A percentile compares a stretch with the other conserved stretches of the same genome.
These are phyloP conservation scores for Pyrenophora tritici-repentis DNA, from an alignment of 2,329 filamentous ascomycete genomes.

Conservation along the genomic window DNA sequence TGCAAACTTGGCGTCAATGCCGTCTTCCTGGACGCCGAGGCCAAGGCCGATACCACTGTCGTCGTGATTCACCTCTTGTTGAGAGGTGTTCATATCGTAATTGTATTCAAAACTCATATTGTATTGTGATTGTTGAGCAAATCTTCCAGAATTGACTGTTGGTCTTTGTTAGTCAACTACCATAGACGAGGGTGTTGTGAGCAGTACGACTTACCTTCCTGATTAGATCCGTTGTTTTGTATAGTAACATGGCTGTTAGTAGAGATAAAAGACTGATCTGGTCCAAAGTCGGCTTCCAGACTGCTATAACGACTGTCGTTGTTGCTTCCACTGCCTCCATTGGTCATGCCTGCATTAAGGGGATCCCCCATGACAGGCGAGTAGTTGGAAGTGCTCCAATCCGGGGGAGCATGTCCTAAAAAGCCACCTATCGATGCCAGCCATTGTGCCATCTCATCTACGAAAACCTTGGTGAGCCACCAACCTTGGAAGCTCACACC, in stretches of 20 bases:
- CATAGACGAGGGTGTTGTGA: conserved; percentile 11
- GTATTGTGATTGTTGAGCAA: conserved; percentile 38
- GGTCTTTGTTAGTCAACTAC: conserved; percentile 45
- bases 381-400: conserved; percentile 30
- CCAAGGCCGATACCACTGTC: conserved; percentile 45
- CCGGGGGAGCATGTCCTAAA: conserved; percentile 60
- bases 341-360: conserved; percentile 37
- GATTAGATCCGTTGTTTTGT: conserved; percentile 28
- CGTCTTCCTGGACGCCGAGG: conserved; percentile 42
- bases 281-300: conserved; percentile 44
- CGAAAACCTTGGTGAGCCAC: conserved; percentile 95
- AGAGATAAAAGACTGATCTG: conserved; percentile 42
- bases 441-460: conserved; percentile 93
- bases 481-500: conserved; percentile 85
- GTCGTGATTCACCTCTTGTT: conserved; percentile 41
- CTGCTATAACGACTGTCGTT: conserved; percentile 48
- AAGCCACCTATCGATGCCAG: conserved; percentile 90
- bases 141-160: conserved; percentile 42
- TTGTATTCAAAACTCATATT: conserved; percentile 44
- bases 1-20: conserved; percentile 43
- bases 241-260: conserved; percentile 30
- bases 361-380: conserved; percentile 39
- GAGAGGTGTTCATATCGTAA: conserved; percentile 37
- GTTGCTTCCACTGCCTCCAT: conserved; percentile 45
- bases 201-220: conserved; percentile 38